Evolutionary conservation across 2,329 filamentous ascomycete species (phyloP), one percentile per base, ranked within the genome.

Genomic region (Phialemoniopsis sp.): DNA sequence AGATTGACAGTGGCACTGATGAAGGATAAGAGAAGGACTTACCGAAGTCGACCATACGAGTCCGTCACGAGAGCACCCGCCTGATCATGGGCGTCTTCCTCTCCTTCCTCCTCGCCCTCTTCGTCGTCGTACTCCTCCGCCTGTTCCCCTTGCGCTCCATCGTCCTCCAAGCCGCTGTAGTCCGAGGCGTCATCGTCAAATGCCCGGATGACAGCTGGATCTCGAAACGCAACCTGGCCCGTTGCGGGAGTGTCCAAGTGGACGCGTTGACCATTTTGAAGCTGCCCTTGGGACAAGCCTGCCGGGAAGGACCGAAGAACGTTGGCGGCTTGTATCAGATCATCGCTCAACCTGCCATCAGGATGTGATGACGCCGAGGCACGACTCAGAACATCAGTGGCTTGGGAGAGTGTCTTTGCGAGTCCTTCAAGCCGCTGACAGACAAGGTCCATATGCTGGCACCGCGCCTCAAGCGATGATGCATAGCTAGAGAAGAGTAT

Each of bases 21-120:
- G 21, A 14, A 13, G 9, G 36, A 30, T 37, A 3, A 26, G 15
- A 29, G 4, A 26, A 26, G 21, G 10, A 26, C 36, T 34, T 40
- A 53, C 51, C 54, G 43, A 3, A 53, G 38, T 8, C 44, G 45
- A 2, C 51, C 52, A 29, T 57, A 57, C 3, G 52, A 57, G 37
- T 57, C 54, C 3, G 37, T 43, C 5, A 56, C 53, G 5, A 57
- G 40, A 4, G 50, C 46, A 2, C 49, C 51, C 12, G 46, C 44
- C n/a, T 38, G 30, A 10, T 15, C 43, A 9, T 30, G 7, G 7
- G 32, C 41, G 17, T 41, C 35, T 6, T 46, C 41, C 14, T 40
- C 32, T 10, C 31, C 38, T 9, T 34, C 29, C 8, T 13, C n/a
- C 10, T 38, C 41, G 14, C 32, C 21, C 1, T 43, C 38, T 7